Evolutionary conservation across 2,329 filamentous ascomycete species (phyloP), one percentile per base, ranked within the genome.

Genomic region (Ilyonectria mors-panacis): DNA sequence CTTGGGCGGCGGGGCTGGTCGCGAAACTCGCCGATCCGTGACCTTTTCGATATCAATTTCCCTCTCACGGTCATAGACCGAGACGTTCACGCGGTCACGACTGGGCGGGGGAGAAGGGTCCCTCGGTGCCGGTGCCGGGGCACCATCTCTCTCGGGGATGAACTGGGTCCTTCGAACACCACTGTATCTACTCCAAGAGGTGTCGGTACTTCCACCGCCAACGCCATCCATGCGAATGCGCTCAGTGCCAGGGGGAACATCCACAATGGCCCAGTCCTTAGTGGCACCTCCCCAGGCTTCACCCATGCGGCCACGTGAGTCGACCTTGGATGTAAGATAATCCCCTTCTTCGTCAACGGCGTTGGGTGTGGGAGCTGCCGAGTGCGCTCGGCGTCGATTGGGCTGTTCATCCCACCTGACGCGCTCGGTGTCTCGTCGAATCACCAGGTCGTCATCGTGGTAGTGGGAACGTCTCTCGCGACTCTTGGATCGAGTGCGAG

Each of bases 211-310:
- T n/a, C 86, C 92, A 54, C 92, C 93, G 21, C 93, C 93, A 26
- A 89, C 86, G 59, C 93, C 93, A 72, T 96, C 93, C 91, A 96
- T 92, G 60, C 88, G 88, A n/a, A 96, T 91, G 45, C 92, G 89
- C 81, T 93, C 92, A 0, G 93, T 95, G 65, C 94, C 94, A 0
- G 94, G 93, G 1, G 93, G 94, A 44, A 97, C 91, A 80, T 97
- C 94, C 42, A 97, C 87, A 69, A 97, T 92, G 60, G 89, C 87
- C 93, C 94, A 97, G 75, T 90, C 92, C 70, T 89, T 90, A 39
- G 92, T 94, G 19, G 89, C 90, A 59, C 93, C 93, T 73, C 92
- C 88, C 78, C 87, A 90, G 23, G 92, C 93, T 80, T 95, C 93
- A 59, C 92, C 92, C 75, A 91, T 87, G 68, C 88, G 89, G 21